Base-by-base conservation (phyloP, 306 rosid species). In the Sindora glabra region DNA sequence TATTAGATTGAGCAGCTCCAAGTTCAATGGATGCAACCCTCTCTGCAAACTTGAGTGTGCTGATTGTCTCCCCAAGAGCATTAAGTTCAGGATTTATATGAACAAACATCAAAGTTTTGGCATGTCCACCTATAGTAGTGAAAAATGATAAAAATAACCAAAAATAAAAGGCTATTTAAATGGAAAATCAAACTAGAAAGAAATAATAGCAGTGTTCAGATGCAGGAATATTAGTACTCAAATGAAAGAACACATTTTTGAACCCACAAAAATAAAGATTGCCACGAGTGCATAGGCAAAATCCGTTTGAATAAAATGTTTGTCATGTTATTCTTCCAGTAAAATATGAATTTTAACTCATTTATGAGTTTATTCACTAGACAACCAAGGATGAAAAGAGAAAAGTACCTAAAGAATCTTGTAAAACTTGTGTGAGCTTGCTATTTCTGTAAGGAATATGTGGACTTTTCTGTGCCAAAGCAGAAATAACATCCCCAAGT, bases 361-460 rank as follows among this genome's bases (percentile, higher is more conserved):
- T 17, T 29, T n/a, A n/a, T n/a, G n/a, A n/a, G n/a, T n/a, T n/a
- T n/a, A n/a, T n/a, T n/a, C n/a, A n/a, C n/a, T n/a, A n/a, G n/a
- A n/a, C n/a, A n/a, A n/a, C n/a, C n/a, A n/a, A n/a, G n/a, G n/a
- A n/a, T n/a, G n/a, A n/a, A n/a, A n/a, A n/a, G n/a, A n/a, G n/a
- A n/a, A n/a, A n/a, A n/a, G n/a, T 85, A 91, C 97, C 97, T 75
- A 91, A 70, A 39, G 98, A 92, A 79, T 92, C 98, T 76, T 92
- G 98, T 48, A 92, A 75, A 30, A 92, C 92, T 76, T 92, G 98
- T 48, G 96, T 92, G 27, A 92, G 98, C 67, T 92, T 92, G 86
- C 98, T 92, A 29, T 92, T 92, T 74, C 98, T 83, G 70, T 92
- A 92, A 47, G 98, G 98, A 68, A 92, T 79, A 45, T 92, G 98